phyloP scores from a whole-genome alignment of 1,284 basidiomycete species.

The Ceratobasidium theobromae region DNA sequence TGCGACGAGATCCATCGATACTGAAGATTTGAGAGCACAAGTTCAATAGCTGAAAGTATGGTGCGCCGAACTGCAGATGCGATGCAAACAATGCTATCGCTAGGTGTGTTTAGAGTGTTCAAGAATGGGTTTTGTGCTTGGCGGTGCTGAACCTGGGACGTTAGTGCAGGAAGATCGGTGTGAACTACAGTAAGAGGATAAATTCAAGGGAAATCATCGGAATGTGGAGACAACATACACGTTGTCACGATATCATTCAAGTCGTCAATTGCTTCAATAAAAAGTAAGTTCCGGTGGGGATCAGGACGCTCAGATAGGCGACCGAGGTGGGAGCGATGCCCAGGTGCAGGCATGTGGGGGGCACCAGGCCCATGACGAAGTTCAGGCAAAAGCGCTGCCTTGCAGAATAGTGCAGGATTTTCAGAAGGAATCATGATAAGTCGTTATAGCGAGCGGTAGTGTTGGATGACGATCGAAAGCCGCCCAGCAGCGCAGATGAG shows the following conservation, averaged over 20 bases:
- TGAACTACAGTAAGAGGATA: constrained; percentile 31
- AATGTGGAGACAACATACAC: not conserved
- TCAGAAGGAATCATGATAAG: constrained; percentile 27
- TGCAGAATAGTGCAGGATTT: constrained; percentile 22
- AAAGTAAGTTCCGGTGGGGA: constrained; percentile 14
- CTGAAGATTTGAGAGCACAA: constrained; percentile 24
- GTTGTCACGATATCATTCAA: not conserved
- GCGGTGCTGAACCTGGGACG: not conserved
- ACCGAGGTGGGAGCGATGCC: constrained; percentile 18
- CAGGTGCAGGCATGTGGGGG: constrained; percentile 28
- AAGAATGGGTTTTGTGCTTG: constrained; percentile 23
- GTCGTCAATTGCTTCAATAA: constrained; percentile 22
- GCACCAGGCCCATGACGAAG: constrained; percentile 29
- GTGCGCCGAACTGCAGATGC: constrained; percentile 24
- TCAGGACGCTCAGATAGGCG: constrained; percentile 23
- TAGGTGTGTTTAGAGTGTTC: constrained; percentile 11
- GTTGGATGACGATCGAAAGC: constrained; percentile 29
- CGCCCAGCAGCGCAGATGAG: constrained; percentile 30
- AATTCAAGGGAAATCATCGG: not conserved
- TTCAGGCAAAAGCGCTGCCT: constrained; percentile 13
- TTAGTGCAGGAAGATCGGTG: constrained; percentile 31
- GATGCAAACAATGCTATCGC: constrained; percentile 24
- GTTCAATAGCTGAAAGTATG: constrained; percentile 18
- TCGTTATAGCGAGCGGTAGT: not conserved
- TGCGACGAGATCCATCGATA: constrained; percentile 24